Conservation (phyloP, 495 filamentous ascomycete species). For the Saxispiralis lemnorum region DNA sequence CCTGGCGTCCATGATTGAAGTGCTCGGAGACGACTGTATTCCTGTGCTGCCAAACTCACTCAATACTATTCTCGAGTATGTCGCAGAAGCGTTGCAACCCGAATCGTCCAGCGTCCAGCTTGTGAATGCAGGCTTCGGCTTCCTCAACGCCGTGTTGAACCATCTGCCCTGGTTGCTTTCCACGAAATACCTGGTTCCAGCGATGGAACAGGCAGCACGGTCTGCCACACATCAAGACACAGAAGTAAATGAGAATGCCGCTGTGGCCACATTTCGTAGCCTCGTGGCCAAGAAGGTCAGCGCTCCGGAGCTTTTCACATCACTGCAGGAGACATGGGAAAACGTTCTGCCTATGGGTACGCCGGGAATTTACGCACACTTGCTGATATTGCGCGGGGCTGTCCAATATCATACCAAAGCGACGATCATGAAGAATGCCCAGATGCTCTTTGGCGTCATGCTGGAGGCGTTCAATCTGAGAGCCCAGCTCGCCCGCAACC, state of each 20-base stretch:
- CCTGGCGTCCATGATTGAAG: slow-evolving; percentile 70
- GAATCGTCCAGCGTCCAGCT: slow-evolving; percentile 39
- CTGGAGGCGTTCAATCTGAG: slow-evolving; percentile 57
- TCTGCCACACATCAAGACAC: slow-evolving; percentile 41
- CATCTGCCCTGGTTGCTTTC: slow-evolving; percentile 77
- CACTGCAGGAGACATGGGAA: slow-evolving; percentile 52
- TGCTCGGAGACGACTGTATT: slow-evolving; percentile 67
- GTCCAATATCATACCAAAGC: slow-evolving; percentile 64
- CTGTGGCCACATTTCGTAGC: slow-evolving; percentile 39
- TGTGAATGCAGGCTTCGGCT: slow-evolving; percentile 64
- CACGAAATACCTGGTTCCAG: slow-evolving; percentile 41
- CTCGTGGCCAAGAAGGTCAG: slow-evolving; percentile 58
- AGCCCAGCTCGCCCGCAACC: slow-evolving; percentile 13
- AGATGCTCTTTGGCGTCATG: slow-evolving; percentile 51
- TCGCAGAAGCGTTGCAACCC: slow-evolving; percentile 41
- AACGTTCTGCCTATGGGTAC: slow-evolving; percentile 28
- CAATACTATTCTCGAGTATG: slow-evolving; percentile 46
- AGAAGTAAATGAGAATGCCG: slow-evolving; percentile 36
- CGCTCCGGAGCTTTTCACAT: slow-evolving; percentile 45
- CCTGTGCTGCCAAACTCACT: slow-evolving; percentile 63
- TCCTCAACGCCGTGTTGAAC: slow-evolving; percentile 59
- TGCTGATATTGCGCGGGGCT: slow-evolving; percentile 44
- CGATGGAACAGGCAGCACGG: slow-evolving; percentile 49
- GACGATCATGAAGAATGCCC: slow-evolving; percentile 48
- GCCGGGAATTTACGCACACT: background rate